Evolutionary conservation across 23 red algal species (phyloP), one percentile per base, ranked within the genome.

Genomic region (Gracilariopsis chorda): DNA sequence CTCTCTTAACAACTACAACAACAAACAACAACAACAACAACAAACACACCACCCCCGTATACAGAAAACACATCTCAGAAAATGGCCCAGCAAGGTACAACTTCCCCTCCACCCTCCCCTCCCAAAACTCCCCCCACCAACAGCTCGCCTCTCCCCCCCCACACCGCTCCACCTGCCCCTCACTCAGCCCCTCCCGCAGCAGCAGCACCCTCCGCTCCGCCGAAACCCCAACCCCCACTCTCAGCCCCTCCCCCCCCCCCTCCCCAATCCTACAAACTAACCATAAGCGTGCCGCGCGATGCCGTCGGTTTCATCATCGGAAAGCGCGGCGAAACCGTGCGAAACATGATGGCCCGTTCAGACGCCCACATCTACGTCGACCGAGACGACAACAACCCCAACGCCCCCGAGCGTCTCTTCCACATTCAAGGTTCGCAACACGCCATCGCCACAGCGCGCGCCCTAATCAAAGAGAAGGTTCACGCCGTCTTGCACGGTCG

Each of bases 301-400:
- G 92, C 92, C 29, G 92, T 94, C 23, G 92, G 92, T 41, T 94
- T 94, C 63, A 85, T 94, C 20, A 94, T 94, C 81, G 92, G 92
- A 19, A 94, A 94, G 64, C 77, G 83, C 61, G 92, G 92, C 69
- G 92, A 94, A 52, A 94, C 92, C 45, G 85, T 94, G 7, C 83
- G 85, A 25, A 86, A 94, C 49, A 82, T 94, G 80, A 94, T 87
- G 73, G 24, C 49, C 25, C 72, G 78, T 40, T 84, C 92, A 16
- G 34, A 62, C 60, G 92, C 92, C 48, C 58, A 88, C 86, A 94
- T 94, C 41, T 77, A 86, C 44, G 92, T 94, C 44, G 92, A 94
- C 83, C 83, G 92, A 60, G 75, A 80, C 64, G 92, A 94, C 51
- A 79, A 55, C 43, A 86, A 87, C 65, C 73, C 92, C 36, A 57